Evolutionary conservation across 2,329 filamentous ascomycete genomes (phyloP).

Genomic region (Xylaria sp.): DNA sequence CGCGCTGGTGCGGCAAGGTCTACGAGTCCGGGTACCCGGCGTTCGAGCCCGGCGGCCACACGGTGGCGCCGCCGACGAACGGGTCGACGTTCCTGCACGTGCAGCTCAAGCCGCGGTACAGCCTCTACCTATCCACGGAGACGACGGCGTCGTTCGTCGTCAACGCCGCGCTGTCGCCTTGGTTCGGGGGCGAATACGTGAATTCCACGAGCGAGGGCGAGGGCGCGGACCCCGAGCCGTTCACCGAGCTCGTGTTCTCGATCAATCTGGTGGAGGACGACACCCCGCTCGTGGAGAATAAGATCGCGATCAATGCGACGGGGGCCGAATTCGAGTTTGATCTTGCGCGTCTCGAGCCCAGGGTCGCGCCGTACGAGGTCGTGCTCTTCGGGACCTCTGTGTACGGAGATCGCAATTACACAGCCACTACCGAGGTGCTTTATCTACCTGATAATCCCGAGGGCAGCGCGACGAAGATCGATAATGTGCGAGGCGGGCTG

Average conservation of each 20-base stretch:
- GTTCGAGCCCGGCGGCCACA: conserved; percentile 59
- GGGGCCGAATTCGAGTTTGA: conserved; percentile 53
- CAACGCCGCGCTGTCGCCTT: conserved; percentile 55
- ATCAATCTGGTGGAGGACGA: conserved; percentile 50
- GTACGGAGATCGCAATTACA: conserved; percentile 49
- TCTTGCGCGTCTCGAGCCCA: conserved; percentile 50
- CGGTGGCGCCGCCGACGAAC: conserved; percentile 49
- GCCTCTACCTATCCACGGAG: conserved; percentile 58
- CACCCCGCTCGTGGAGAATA: conserved; percentile 48
- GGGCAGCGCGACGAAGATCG: conserved; percentile 58
- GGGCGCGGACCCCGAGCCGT: conserved; percentile 34
- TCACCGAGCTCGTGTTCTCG: conserved; percentile 49
- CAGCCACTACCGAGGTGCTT: conserved; percentile 51
- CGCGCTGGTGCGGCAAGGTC: conserved; percentile 60
- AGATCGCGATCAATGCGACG: conserved; percentile 50
- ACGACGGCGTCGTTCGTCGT: conserved; percentile 56
- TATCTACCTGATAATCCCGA: conserved; percentile 57
- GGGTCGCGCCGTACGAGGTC: conserved; percentile 53
- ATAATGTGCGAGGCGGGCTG: conserved; percentile 57
- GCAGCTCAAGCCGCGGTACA: conserved; percentile 58
- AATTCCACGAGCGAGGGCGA: conserved; percentile 40
- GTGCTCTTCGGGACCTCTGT: conserved; percentile 51
- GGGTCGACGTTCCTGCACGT: conserved; percentile 53
- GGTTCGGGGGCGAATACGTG: conserved; percentile 53
- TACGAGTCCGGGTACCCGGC: conserved; percentile 56